Evolutionary conservation across 805 yeast genomes (phyloP).

Genomic region (Candida khao-thaluensis): DNA sequence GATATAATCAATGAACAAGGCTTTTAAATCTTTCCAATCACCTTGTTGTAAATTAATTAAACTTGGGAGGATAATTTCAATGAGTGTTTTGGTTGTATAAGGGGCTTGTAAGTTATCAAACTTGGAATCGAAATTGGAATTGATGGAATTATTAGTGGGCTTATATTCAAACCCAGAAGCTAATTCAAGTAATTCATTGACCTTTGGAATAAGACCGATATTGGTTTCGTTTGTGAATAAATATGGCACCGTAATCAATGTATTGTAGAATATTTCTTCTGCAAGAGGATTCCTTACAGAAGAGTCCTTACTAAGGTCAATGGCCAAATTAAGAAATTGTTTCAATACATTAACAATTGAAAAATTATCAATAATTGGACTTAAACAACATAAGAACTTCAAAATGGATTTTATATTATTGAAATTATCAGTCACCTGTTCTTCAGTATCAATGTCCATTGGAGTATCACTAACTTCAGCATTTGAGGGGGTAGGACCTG

Average conservation of each 20-base stretch:
- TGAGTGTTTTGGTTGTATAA: constrained; percentile 49
- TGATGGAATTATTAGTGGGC: constrained; percentile 14
- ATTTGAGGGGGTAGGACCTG: too few species aligned
- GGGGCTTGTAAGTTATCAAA: constrained; percentile 40
- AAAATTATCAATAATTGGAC: constrained; percentile 58
- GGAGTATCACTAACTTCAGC: constrained; percentile 23
- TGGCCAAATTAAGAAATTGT: constrained; percentile 54
- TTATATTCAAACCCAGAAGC: constrained; percentile 43
- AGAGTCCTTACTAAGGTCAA: constrained; percentile 36
- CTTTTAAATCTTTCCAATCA: constrained; percentile 39
- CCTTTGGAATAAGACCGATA: constrained; percentile 27
- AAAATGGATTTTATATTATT: constrained; percentile 67
- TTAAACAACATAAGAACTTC: constrained; percentile 65
- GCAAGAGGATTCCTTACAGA: constrained; percentile 47
- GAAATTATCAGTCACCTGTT: constrained; percentile 53
- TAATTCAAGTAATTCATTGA: constrained; percentile 46
- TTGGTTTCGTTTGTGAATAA: constrained; percentile 45
- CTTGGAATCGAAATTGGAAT: constrained; percentile 35
- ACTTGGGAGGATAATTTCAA: constrained; percentile 54
- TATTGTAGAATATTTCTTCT: constrained; percentile 64
- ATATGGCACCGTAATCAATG: constrained; percentile 65
- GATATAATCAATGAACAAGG: constrained; percentile 32
- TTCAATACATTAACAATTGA: constrained; percentile 43
- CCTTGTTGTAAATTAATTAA: constrained; percentile 32
- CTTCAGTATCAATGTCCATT: constrained; percentile 10